Conservation (phyloP, 1,284 basidiomycete species). For the Ceratorhiza oryzae-sativae region DNA sequence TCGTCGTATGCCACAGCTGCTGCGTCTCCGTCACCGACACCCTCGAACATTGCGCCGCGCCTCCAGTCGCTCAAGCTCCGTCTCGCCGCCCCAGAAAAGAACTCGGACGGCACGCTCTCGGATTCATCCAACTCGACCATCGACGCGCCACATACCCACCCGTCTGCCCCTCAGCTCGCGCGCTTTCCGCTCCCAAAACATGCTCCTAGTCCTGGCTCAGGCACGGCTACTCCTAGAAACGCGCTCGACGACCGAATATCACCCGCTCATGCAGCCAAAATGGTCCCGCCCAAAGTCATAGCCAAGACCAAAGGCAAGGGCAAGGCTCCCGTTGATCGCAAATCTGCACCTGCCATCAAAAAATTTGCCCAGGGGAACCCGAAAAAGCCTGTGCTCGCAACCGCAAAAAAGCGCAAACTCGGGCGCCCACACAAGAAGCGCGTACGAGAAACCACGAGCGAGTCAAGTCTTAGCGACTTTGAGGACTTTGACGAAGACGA, state of each 20-base stretch:
- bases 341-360: constrained; percentile 2
- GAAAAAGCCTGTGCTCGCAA: constrained; percentile 2
- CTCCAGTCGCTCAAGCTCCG: constrained; percentile 19
- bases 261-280: constrained; percentile 1
- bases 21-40: constrained; percentile 5
- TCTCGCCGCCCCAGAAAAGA: neutral
- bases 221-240: constrained; percentile 13
- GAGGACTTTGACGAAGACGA: constrained; percentile 36
- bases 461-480: constrained; percentile 34
- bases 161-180: constrained; percentile 22
- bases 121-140: constrained; percentile 24
- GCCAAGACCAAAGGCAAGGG: constrained; percentile 34
- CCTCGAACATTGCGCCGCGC: constrained; percentile 12
- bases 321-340: constrained; percentile 21
- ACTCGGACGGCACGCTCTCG: constrained; percentile 11
- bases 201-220: neutral
- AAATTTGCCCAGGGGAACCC: constrained; percentile 10
- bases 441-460: constrained; percentile 32
- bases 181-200: constrained; percentile 22
- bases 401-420: constrained; percentile 30
- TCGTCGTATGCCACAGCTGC: constrained; percentile 25
- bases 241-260: constrained; percentile 37
- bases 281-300: constrained; percentile 31
- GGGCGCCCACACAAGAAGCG: constrained; percentile 35
- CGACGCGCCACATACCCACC: constrained; percentile 21